Conservation (phyloP, 2,329 filamentous ascomycete species). For the Alternaria sp. region DNA sequence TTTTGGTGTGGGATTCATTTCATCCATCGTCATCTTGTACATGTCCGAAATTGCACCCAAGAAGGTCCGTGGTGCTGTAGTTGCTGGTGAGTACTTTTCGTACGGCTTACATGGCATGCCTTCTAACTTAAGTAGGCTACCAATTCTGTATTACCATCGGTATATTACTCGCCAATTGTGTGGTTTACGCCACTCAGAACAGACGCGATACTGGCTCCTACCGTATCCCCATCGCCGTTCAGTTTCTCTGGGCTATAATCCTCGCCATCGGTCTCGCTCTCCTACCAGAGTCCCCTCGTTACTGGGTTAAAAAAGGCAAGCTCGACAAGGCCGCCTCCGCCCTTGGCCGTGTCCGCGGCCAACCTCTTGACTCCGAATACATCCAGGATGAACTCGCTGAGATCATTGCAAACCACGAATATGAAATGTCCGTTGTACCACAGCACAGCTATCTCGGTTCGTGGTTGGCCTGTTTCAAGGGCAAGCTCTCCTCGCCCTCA, state of each 20-base stretch:
- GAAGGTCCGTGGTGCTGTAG: conserved; percentile 80
- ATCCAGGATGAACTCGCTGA: conserved; percentile 83
- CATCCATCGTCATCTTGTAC: conserved; percentile 70
- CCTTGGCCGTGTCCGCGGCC: conserved; percentile 77
- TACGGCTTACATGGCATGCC: not conserved
- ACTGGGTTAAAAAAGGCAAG: conserved; percentile 80
- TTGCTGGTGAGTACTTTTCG: conserved; percentile 56
- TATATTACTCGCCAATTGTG: conserved; percentile 76
- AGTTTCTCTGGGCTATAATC: conserved; percentile 83
- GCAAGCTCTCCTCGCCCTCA: conserved; percentile 58
- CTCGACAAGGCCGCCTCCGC: conserved; percentile 70
- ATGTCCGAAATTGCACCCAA: conserved; percentile 79
- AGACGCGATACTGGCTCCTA: conserved; percentile 70
- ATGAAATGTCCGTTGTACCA: conserved; percentile 70
- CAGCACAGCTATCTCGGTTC: conserved; percentile 53
- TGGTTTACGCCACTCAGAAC: conserved; percentile 76
- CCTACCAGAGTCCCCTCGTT: conserved; percentile 87
- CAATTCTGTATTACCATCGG: conserved; percentile 86
- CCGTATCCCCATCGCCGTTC: conserved; percentile 81
- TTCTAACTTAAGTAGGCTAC: conserved; percentile 55
- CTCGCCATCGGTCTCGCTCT: conserved; percentile 75
- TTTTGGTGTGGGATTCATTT: conserved; percentile 76
- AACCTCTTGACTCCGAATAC: conserved; percentile 76
- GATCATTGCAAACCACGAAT: conserved; percentile 91
- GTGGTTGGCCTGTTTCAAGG: conserved; percentile 73